Percentiles rank a stretch among this genome's conserved stretches.
phyloP scores from a whole-genome alignment of 169 alveolate genomes.

The Perkinsus olseni region DNA sequence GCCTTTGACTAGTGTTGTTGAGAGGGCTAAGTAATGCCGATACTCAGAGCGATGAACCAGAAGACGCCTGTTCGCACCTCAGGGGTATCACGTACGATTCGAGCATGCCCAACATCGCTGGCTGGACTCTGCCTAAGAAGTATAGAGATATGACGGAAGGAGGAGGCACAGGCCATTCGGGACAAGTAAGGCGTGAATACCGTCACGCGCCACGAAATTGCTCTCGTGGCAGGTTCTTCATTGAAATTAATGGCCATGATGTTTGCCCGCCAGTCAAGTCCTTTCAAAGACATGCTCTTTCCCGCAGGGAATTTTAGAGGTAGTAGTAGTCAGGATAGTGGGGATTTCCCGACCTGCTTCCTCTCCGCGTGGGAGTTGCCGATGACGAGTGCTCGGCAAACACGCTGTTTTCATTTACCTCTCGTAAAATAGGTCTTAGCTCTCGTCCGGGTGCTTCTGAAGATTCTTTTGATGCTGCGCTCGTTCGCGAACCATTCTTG shows the following conservation, averaged over 20 bases:
- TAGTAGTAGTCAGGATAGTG: too few species aligned
- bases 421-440: too few species aligned
- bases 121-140: conserved; percentile 51
- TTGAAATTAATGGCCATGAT: conserved; percentile 72
- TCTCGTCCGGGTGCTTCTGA: too few species aligned
- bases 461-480: too few species aligned
- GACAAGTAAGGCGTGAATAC: background rate
- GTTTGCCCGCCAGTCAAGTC: conserved; percentile 84
- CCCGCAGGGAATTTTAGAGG: conserved; percentile 71
- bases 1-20: background rate
- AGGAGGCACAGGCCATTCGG: conserved; percentile 42
- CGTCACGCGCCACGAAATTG: background rate
- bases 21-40: background rate
- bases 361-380: too few species aligned
- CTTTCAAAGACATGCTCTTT: conserved; percentile 79
- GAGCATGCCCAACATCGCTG: background rate
- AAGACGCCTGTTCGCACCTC: background rate
- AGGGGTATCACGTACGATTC: background rate
- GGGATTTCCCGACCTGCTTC: too few species aligned
- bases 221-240: conserved; percentile 35
- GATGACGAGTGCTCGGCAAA: too few species aligned
- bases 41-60: background rate
- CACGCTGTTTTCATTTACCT: too few species aligned
- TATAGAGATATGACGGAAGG: conserved; percentile 34
- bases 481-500: too few species aligned